These are phyloP conservation scores for Mrakia gelida DNA, from an alignment of 768 basidiomycete species.

Conservation along the genomic window DNA sequence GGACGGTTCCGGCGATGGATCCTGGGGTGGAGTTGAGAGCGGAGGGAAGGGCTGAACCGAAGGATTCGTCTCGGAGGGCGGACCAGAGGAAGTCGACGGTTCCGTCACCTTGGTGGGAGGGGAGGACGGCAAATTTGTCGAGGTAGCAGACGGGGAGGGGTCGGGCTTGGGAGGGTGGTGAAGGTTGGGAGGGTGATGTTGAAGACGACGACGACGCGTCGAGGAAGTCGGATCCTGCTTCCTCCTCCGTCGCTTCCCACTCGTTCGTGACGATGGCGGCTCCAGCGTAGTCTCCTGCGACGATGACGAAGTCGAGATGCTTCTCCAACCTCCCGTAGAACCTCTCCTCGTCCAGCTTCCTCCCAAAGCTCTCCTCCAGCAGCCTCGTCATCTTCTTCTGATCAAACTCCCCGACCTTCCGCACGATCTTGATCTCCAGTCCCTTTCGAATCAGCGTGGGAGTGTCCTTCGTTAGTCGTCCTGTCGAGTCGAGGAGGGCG, in stretches of 20 bases:
- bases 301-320: constrained; percentile 81
- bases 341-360: constrained; percentile 61
- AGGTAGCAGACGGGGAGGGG: constrained; percentile 68
- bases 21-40: constrained; percentile 88
- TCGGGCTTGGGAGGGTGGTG: neutral
- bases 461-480: constrained; percentile 72
- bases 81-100: constrained; percentile 99
- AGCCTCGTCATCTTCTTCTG: constrained; percentile 67
- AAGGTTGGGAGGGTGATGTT: constrained; percentile 27
- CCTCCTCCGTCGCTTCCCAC: constrained; percentile 31
- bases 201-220: constrained; percentile 40
- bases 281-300: constrained; percentile 92
- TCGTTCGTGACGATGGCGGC: constrained; percentile 85
- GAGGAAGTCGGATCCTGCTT: neutral
- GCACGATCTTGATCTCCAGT: constrained; percentile 75
- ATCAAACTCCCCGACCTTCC: constrained; percentile 63
- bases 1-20: constrained; percentile 77
- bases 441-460: constrained; percentile 90
- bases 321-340: constrained; percentile 76
- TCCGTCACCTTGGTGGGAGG: constrained; percentile 81
- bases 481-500: constrained; percentile 62
- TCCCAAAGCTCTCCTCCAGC: constrained; percentile 80
- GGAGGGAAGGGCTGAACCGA: constrained; percentile 87
- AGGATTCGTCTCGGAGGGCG: constrained; percentile 94
- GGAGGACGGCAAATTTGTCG: constrained; percentile 97